Evolutionary conservation across 2,329 filamentous ascomycete genomes (phyloP), one percentile per base, ranked within the genome.

Genomic region (Paracamarosporium sp.): DNA sequence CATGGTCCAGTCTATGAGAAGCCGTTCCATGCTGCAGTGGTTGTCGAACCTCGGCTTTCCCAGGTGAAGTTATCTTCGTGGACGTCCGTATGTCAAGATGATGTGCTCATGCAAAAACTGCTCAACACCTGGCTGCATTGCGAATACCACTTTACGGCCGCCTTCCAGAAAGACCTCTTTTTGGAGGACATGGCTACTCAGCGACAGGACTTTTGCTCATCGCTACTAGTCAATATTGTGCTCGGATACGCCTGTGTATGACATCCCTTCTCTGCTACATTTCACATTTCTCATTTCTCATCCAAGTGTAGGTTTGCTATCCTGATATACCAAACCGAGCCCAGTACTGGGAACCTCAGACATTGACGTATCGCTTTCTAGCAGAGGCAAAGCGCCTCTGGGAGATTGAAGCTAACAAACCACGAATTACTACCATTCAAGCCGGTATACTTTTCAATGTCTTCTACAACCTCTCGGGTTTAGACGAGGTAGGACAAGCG

Each of bases 11-110:
- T 55, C 20, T 64, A 69, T 50, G 28, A 47, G 44, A 68, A 56
- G 27, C 55, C 65, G 13, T 60, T 58, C n/a, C 57, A 60, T 38
- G 55, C 65, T 52, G 66, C 66, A 47, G 58, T 56, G 45, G 40
- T 68, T 25, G 36, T 64, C 28, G 63, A 68, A 35, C 59, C 60
- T 52, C 50, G 52, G 40, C 59, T 67, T n/a, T 53, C 59, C 15
- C 40, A 61, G n/a, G 55, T 55, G n/a, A 59, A 38, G 17, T 45
- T 55, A 30, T 66, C 62, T 17, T 36, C 9, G 56, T 68, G 66
- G 63, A 68, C 66, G 15, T 60, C 50, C 20, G 56, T 68, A 24
- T 59, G 59, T 31, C 33, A 53, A 11, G 59, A 68, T 11, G 55
- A 68, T 35, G 35, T 28, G 20, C 52, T 67, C n/a, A 52, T 68